Evolutionary conservation across 257 asterid genomes (phyloP).

Genomic region (Solanum clarkiae): DNA sequence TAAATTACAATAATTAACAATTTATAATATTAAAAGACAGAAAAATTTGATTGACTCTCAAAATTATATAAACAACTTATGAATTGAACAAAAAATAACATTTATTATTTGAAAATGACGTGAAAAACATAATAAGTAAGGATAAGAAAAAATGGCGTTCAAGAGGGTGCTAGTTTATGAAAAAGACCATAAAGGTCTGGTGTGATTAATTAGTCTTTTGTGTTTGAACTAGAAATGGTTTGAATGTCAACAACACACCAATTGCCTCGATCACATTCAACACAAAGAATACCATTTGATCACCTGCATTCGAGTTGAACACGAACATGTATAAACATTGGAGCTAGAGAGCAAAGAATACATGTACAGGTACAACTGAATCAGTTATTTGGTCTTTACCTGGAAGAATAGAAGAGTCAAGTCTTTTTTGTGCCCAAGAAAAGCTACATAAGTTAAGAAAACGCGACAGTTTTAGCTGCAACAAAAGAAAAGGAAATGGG

Average conservation of each 20-base stretch:
- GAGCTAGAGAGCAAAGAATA: not conserved
- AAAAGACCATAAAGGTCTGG: not conserved
- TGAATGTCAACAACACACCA: slow-evolving; percentile 20
- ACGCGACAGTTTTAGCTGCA: not conserved
- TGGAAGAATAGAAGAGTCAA: slow-evolving; percentile 43
- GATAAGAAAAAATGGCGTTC: not conserved
- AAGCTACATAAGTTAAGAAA: slow-evolving; percentile 28
- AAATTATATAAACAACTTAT: too few relatives aligned
- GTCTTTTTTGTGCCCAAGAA: slow-evolving; percentile 64
- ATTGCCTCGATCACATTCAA: slow-evolving; percentile 22
- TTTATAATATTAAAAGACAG: too few relatives aligned
- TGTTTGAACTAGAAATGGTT: slow-evolving; percentile 13
- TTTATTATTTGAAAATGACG: too few relatives aligned
- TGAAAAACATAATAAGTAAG: not conserved
- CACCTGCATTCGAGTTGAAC: slow-evolving; percentile 7
- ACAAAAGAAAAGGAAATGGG: not conserved
- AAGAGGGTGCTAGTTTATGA: not conserved
- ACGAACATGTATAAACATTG: not conserved
- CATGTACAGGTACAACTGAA: not conserved
- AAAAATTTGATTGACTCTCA: too few relatives aligned
- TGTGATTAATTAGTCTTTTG: not conserved
- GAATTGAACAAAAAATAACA: too few relatives aligned
- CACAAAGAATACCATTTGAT: slow-evolving; percentile 24
- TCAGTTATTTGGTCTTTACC: slow-evolving; percentile 22
- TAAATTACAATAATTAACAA: too few relatives aligned